Base-by-base conservation (phyloP, 148 eudicot species). In the Rhododendron williamsianum region DNA sequence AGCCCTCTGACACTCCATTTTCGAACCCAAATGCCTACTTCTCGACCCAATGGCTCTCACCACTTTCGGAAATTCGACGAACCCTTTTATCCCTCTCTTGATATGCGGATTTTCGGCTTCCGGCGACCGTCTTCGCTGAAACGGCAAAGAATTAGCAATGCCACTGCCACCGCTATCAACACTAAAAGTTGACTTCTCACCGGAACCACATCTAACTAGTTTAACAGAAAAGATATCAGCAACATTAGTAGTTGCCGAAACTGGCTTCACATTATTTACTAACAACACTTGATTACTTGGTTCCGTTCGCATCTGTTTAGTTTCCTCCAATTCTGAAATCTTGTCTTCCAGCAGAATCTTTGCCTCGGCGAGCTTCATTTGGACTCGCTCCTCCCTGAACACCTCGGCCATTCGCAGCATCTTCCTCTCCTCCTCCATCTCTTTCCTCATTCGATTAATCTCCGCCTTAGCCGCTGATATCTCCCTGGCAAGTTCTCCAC, bases 31-130 rank as follows among this genome's bases (percentile, higher is more conserved):
- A 76, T 89, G 80, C 89, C 87, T 90, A 36, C 89, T 90, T 81
- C 76, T 90, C 18, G 91, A 90, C 35, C 92, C 93, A 38, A 91
- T 91, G 16, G 93, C 93, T 87, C 89, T 54, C 43, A 92, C 89
- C 54, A 91, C 93, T 78, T 85, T 91, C 4, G 91, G 95, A 27
- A 92, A 93, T 33, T 93, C 95, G 0, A 93, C 94, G 38, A 90
- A 93, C 83, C 95, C 95, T 85, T 90, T 92, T 48, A 93, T 91
- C 88, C 95, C 95, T 81, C 94, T 52, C 84, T 85, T 89, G 19
- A 93, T 92, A 85, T 94, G 96, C 0, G 92, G 98, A 90, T 94
- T 94, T 79, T 90, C 93, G 3, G 92, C 84, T 81, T 94, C 92
- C 0, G 91, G 86, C 2, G 87, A 90, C 10, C 83, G 84, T 71